Base-by-base conservation (phyloP, 2,329 filamentous ascomycete genomes). In the Aureobasidium zeae region DNA sequence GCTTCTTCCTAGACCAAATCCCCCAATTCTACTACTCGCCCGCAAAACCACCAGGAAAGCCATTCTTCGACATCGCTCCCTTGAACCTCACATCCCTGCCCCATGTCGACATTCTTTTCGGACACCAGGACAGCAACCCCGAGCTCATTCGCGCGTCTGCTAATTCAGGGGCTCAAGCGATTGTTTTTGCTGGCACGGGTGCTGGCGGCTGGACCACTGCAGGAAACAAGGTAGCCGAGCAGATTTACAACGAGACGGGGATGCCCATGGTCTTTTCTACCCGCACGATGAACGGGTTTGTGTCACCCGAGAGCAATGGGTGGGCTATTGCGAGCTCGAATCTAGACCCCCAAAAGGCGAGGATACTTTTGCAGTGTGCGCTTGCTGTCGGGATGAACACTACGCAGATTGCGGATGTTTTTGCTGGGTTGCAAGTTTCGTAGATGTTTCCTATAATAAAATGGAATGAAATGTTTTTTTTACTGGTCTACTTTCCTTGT, bases 11-110 rank as follows among this genome's bases (percentile, higher is more conserved):
- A 53, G 70, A 76, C 52, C 66, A 76, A 46, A 64, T 70, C 26
- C 75, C 77, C 0, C 69, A 73, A 52, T 81, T 79, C 64, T 81
- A 73, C 64, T 80, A 69, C 52, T 65, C 67, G 8, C 65, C 76
- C 0, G 63, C 67, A 2, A 60, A 64, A 32, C 71, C 76, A 10
- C 57, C 69, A 16, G 67, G 69, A 41, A 67, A 69, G 54, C 55
- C 60, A 34, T 58, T 66, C 49, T 73, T 68, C 51, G 61, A 63
- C 52, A 59, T 70, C 35, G 52, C 52, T 22, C 50, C 54, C 3
- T 47, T 61, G 13, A 52, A 52, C 30, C 21, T 48, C 6, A 60
- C 57, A 0, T 52, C 50, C 2, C 63, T 79, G 19, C 73, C 74
- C 0, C 62, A 70, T 45, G 72, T 79, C 20, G 73, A 76, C 49